These are phyloP conservation scores for Colletotrichum endophyticum DNA, from an alignment of 2,329 filamentous ascomycete genomes.

Conservation along the genomic window DNA sequence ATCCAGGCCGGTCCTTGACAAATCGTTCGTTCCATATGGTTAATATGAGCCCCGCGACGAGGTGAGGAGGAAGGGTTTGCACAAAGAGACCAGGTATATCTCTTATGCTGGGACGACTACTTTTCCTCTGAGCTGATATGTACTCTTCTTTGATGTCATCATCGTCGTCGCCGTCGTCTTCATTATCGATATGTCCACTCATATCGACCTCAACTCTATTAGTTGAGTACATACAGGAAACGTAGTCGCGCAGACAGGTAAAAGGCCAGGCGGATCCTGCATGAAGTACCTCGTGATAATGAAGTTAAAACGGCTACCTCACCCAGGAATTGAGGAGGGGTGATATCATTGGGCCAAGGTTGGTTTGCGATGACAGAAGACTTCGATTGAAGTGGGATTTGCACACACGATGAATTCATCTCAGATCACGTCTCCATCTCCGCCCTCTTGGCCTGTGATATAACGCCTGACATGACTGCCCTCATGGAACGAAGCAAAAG, in stretches of 20 bases:
- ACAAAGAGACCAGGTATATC: not conserved
- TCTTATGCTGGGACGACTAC: too few relatives aligned
- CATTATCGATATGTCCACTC: too few relatives aligned
- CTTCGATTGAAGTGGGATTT: not conserved
- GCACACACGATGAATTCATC: not conserved
- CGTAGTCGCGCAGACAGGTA: too few relatives aligned
- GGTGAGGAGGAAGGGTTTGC: not conserved
- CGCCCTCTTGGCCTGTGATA: not conserved
- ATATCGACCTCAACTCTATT: too few relatives aligned
- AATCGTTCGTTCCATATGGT: not conserved
- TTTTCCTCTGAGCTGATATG: too few relatives aligned
- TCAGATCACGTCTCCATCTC: not conserved
- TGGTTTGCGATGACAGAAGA: not conserved
- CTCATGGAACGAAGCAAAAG: not conserved
- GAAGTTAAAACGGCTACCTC: not conserved
- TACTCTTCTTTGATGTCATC: too few relatives aligned
- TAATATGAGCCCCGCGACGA: not conserved
- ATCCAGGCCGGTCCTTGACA: not conserved
- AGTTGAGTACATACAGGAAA: too few relatives aligned
- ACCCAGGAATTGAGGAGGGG: not conserved
- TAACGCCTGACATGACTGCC: not conserved
- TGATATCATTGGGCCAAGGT: not conserved
- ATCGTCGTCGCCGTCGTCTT: too few relatives aligned
- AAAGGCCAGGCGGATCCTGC: too few relatives aligned
- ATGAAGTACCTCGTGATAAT: not conserved